phyloP scores from a whole-genome alignment of 176 grass and related monocot species.

The Bromus sterilis region DNA sequence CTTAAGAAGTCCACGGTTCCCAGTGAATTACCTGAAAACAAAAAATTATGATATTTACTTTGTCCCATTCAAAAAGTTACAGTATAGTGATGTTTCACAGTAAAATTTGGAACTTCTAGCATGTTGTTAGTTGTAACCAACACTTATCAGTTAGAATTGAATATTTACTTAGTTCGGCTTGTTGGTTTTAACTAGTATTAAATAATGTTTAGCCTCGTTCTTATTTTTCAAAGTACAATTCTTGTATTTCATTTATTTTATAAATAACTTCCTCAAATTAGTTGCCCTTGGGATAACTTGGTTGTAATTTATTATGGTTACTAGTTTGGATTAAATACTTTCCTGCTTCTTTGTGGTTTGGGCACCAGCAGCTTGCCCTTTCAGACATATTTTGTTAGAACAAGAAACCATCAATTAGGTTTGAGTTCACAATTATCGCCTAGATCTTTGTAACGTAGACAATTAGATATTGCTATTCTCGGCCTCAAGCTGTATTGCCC shows the following conservation, averaged over 20 bases:
- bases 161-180: background rate
- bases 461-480: background rate
- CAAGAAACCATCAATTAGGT: background rate
- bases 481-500: background rate
- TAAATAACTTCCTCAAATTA: background rate
- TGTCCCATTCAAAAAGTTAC: background rate
- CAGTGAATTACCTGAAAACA: background rate
- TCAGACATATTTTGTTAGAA: background rate
- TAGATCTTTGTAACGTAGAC: background rate
- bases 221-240: background rate
- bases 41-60: background rate
- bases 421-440: background rate
- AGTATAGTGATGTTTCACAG: background rate
- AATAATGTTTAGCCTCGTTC: background rate
- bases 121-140: background rate
- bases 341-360: background rate
- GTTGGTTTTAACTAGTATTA: background rate
- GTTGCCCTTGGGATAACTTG: background rate
- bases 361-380: background rate
- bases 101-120: background rate
- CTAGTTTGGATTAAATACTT: background rate
- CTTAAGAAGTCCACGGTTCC: background rate
- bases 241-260: background rate
- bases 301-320: background rate
- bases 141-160: background rate